These are phyloP conservation scores for Peltaster fructicola DNA, from an alignment of 2,329 filamentous ascomycete genomes.

Conservation along the genomic window DNA sequence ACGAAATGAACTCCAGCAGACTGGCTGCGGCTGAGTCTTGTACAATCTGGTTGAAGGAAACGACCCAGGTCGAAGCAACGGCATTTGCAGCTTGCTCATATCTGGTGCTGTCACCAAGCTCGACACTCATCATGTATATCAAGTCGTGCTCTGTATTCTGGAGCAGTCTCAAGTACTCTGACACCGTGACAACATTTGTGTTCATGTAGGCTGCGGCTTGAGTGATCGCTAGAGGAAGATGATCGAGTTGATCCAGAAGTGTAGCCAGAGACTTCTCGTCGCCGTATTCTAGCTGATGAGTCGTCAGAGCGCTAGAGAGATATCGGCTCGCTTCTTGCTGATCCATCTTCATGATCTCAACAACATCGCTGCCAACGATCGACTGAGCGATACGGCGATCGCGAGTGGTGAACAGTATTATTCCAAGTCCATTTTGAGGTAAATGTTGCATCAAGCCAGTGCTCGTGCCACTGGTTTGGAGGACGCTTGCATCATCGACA, in stretches of 20 bases:
- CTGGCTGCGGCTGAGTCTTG: constrained; percentile 1
- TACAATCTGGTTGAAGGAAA: constrained; percentile 9
- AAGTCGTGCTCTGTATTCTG: constrained; percentile 6
- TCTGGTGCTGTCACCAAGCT: constrained; percentile 7
- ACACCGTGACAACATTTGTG: constrained; percentile 6
- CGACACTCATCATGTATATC: constrained; percentile 5
- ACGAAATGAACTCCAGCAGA: constrained; percentile 8
- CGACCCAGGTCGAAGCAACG: constrained; percentile 9
- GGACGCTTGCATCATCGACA: constrained; percentile 8
- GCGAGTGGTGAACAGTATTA: constrained; percentile 10
- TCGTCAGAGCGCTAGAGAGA: constrained; percentile 5
- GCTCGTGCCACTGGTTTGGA: constrained; percentile 2
- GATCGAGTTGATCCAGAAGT: constrained; percentile 7
- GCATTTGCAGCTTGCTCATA: constrained; percentile 5
- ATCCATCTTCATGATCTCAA: constrained; percentile 6
- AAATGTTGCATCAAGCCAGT: constrained; percentile 7
- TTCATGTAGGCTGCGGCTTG: constrained; percentile 12
- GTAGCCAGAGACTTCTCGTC: neutral
- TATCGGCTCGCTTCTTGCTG: constrained; percentile 5
- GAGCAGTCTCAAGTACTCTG: constrained; percentile 7
- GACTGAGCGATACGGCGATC: constrained; percentile 5
- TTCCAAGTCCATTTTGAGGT: constrained; percentile 7
- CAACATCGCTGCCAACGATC: constrained; percentile 6
- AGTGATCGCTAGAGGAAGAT: constrained; percentile 10
- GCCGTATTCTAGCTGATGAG: too few relatives aligned